Conservation (phyloP, 345 rosid species). For the Salix koriyanagi region DNA sequence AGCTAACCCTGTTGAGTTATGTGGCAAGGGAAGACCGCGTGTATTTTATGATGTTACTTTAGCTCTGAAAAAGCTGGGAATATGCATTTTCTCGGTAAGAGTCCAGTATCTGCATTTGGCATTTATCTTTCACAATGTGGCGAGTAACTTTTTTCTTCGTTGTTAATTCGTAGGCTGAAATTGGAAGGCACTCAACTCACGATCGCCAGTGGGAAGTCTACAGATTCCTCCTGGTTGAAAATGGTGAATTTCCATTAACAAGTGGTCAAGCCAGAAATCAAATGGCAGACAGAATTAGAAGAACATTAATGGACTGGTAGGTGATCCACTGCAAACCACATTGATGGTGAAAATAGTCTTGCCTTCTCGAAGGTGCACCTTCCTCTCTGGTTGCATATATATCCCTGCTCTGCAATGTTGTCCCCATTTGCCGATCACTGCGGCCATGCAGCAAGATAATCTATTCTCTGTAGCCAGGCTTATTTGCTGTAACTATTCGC, state of each 20-base stretch:
- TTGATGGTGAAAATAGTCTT: neutral
- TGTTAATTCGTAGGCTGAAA: conserved; percentile 20
- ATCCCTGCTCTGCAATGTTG: neutral
- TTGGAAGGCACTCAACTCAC: conserved; percentile 21
- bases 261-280: conserved; percentile 11
- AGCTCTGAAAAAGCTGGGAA: conserved; percentile 22
- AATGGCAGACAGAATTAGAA: conserved; percentile 20
- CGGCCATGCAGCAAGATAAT: neutral
- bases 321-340: neutral
- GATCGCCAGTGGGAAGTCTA: conserved; percentile 30
- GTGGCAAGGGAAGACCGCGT: conserved; percentile 29
- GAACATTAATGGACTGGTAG: conserved; percentile 29
- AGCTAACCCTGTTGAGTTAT: conserved; percentile 30
- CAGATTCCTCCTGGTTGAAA: conserved; percentile 31
- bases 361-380: neutral
- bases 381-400: neutral
- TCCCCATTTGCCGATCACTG: neutral
- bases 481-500: neutral
- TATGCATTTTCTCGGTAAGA: conserved; percentile 24
- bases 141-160: neutral
- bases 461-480: neutral
- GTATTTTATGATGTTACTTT: conserved; percentile 26
- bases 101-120: neutral
- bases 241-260: conserved; percentile 6
- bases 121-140: neutral